Evolutionary conservation across 2,329 filamentous ascomycete genomes (phyloP).

Genomic region (Epichloe aotearoae): DNA sequence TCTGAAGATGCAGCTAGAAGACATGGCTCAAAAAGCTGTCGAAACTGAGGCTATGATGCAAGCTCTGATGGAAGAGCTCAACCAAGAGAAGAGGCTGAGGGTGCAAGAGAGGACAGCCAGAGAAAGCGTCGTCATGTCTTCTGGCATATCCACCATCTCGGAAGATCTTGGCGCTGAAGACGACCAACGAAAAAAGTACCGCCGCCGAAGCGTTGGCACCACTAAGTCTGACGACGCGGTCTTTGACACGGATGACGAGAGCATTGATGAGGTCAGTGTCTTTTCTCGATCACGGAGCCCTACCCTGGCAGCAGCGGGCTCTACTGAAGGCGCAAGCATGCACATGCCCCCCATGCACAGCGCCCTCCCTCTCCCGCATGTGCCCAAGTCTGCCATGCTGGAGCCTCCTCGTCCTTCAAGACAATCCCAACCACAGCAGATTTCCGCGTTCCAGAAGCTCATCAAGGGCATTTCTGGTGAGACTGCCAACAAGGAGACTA

Average conservation of each 20-base stretch:
- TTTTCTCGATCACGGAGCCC: slow-evolving; percentile 50
- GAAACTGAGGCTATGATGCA: slow-evolving; percentile 41
- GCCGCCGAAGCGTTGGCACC: slow-evolving; percentile 31
- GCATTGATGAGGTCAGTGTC: slow-evolving; percentile 38
- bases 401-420: slow-evolving; percentile 21
- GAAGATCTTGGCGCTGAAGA: slow-evolving; percentile 43
- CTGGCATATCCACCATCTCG: slow-evolving; percentile 30
- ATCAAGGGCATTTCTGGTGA: slow-evolving; percentile 29
- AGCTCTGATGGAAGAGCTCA: slow-evolving; percentile 35
- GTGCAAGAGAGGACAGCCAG: slow-evolving; percentile 23
- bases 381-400: slow-evolving; percentile 13
- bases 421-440: slow-evolving; percentile 18
- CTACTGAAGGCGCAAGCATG: neutral
- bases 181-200: slow-evolving; percentile 28
- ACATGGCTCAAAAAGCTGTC: slow-evolving; percentile 38
- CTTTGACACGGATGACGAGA: slow-evolving; percentile 40
- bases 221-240: slow-evolving; percentile 27
- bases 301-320: slow-evolving; percentile 29
- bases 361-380: slow-evolving; percentile 5
- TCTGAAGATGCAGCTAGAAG: slow-evolving; percentile 46
- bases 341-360: neutral
- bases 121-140: slow-evolving; percentile 16
- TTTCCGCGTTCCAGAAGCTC: slow-evolving; percentile 28
- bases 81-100: slow-evolving; percentile 35
- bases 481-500: slow-evolving; percentile 11